Conservation (phyloP, 2,329 filamentous ascomycete species). For the Apiospora aurea region DNA sequence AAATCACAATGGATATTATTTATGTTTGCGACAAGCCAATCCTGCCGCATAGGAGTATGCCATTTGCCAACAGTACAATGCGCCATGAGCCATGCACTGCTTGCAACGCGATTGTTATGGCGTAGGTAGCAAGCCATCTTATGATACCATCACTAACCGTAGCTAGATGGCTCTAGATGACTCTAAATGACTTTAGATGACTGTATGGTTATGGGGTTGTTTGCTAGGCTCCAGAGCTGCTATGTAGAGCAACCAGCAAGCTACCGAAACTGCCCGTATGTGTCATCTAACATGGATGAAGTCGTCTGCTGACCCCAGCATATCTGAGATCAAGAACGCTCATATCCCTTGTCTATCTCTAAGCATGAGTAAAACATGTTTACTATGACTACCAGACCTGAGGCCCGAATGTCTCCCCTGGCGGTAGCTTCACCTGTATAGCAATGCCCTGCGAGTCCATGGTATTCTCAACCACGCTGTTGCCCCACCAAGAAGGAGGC, state of each 20-base stretch:
- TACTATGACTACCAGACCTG: constrained; percentile 52
- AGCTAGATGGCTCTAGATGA: neutral
- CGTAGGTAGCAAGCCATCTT: neutral
- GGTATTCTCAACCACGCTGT: constrained; percentile 62
- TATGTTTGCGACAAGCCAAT: neutral
- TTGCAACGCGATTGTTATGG: neutral
- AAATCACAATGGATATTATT: neutral
- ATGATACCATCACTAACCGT: neutral
- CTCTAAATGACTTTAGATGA: neutral
- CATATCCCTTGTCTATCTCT: neutral
- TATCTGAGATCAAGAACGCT: neutral
- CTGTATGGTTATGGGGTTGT: neutral
- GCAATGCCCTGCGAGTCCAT: constrained; percentile 68
- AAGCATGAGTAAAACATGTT: neutral
- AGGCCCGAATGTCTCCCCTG: constrained; percentile 69
- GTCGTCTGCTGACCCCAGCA: neutral
- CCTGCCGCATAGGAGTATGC: neutral
- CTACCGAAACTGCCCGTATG: neutral
- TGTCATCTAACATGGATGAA: neutral
- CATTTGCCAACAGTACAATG: neutral
- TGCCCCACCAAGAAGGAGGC: constrained; percentile 76
- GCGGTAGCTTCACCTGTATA: constrained; percentile 58
- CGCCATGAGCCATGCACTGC: neutral
- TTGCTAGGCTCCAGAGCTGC: neutral
- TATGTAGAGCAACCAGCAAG: neutral